Percentiles rank a stretch among this genome's conserved stretches.
Evolutionary conservation across 2,329 filamentous ascomycete species (phyloP).

Genomic region (Neonectria faginata): DNA sequence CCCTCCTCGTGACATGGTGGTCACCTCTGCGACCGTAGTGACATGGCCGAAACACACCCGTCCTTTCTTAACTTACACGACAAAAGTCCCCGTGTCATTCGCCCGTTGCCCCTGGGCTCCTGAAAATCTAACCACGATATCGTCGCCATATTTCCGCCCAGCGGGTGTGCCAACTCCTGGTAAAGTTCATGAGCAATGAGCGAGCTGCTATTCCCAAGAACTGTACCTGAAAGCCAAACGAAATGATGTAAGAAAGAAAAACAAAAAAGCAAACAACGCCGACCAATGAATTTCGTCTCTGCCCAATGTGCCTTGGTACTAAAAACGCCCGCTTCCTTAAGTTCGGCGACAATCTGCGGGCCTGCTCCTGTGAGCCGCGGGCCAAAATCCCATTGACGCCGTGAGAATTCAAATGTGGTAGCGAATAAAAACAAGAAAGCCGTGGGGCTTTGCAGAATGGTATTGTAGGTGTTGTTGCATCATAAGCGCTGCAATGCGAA

Average conservation of each 20-base stretch:
- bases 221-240: constrained; percentile 3
- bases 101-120: constrained; percentile 2
- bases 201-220: constrained; percentile 13
- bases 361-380: constrained; percentile 43
- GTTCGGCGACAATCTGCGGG: constrained; percentile 41
- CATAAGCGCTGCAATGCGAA: constrained; percentile 27
- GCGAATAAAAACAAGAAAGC: constrained; percentile 41
- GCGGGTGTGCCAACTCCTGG: constrained; percentile 20
- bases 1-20: constrained; percentile 15
- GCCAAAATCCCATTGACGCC: constrained; percentile 39
- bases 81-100: not conserved
- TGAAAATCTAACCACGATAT: constrained; percentile 21
- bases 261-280: constrained; percentile 41
- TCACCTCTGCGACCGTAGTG: constrained; percentile 6
- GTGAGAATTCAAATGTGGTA: constrained; percentile 36
- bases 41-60: constrained; percentile 11
- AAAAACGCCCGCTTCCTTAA: constrained; percentile 45
- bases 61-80: constrained; percentile 21
- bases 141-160: constrained; percentile 10
- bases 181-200: constrained; percentile 11
- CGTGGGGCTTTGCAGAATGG: constrained; percentile 36
- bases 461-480: constrained; percentile 38
- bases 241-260: constrained; percentile 20
- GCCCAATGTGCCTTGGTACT: constrained; percentile 30
- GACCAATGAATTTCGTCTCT: constrained; percentile 40